A percentile compares a stretch with the other conserved stretches of the same genome.
phyloP scores from a whole-genome alignment of 2,329 filamentous ascomycete species.

The Plenodomus tracheiphilus region DNA sequence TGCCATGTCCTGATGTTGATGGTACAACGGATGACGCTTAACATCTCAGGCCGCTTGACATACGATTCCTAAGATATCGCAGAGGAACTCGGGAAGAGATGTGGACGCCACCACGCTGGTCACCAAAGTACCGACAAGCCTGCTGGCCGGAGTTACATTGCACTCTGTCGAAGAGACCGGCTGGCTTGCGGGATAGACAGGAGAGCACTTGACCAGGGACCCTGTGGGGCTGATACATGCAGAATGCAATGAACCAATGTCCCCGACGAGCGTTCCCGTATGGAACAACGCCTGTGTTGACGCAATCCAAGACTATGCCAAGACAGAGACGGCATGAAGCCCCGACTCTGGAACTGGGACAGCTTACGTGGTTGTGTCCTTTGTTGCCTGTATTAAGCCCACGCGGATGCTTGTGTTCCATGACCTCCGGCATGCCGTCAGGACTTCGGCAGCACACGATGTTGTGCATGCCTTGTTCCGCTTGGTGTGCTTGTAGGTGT shows the following conservation, averaged over 20 bases:
- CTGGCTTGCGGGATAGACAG: background rate
- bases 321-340: too few relatives aligned
- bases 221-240: too few relatives aligned
- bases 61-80: constrained; percentile 8
- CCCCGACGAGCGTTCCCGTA: too few relatives aligned
- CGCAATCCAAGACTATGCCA: too few relatives aligned
- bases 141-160: background rate
- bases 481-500: background rate
- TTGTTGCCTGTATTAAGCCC: too few relatives aligned
- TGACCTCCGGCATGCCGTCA: background rate
- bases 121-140: background rate
- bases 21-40: background rate
- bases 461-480: too few relatives aligned
- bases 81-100: constrained; percentile 1
- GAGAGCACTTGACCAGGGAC: too few relatives aligned
- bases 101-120: background rate
- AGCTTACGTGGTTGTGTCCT: too few relatives aligned
- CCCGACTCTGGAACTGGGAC: too few relatives aligned
- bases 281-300: too few relatives aligned
- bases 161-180: background rate
- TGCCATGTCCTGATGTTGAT: background rate
- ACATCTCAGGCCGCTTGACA: background rate
- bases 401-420: background rate
- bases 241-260: too few relatives aligned
- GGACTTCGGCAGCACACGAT: background rate